Conservation (phyloP, 495 filamentous ascomycete species). For the Hypoxylon cercidicola region DNA sequence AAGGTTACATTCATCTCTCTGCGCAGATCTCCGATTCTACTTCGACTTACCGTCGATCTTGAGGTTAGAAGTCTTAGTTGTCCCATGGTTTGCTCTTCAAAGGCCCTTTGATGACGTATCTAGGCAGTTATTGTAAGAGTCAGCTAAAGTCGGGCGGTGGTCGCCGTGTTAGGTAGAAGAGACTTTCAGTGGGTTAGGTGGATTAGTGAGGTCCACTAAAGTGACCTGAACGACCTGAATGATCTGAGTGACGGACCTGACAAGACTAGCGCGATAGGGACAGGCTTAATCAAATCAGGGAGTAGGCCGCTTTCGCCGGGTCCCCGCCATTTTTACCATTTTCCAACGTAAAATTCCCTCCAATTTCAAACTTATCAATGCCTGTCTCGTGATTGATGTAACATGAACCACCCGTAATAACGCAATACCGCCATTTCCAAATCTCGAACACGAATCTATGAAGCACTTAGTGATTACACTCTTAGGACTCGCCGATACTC, state of each 20-base stretch:
- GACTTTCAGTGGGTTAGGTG: too few species aligned
- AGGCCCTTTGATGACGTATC: neutral
- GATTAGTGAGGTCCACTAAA: conserved; percentile 3
- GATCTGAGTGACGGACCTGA: conserved; percentile 3
- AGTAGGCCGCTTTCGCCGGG: conserved; percentile 35
- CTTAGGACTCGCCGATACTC: conserved; percentile 18
- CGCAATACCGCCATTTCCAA: conserved; percentile 42
- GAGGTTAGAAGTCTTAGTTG: too few species aligned
- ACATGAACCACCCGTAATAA: conserved; percentile 41
- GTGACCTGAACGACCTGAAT: too few species aligned
- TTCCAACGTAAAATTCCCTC: conserved; percentile 41
- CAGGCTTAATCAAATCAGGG: conserved; percentile 7
- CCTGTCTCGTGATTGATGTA: conserved; percentile 25
- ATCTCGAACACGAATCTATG: conserved; percentile 15
- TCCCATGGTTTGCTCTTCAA: too few species aligned
- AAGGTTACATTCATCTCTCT: too few species aligned
- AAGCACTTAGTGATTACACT: conserved; percentile 18
- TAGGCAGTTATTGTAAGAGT: neutral
- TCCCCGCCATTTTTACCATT: conserved; percentile 36
- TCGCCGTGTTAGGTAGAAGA: neutral
- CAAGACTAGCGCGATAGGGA: conserved; percentile 8
- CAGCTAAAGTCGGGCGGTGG: neutral
- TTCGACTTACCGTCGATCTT: too few species aligned
- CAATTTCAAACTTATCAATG: conserved; percentile 22
- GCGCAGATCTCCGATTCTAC: too few species aligned